Evolutionary conservation across 2,329 filamentous ascomycete genomes (phyloP).

Genomic region (Ilyonectria robusta): DNA sequence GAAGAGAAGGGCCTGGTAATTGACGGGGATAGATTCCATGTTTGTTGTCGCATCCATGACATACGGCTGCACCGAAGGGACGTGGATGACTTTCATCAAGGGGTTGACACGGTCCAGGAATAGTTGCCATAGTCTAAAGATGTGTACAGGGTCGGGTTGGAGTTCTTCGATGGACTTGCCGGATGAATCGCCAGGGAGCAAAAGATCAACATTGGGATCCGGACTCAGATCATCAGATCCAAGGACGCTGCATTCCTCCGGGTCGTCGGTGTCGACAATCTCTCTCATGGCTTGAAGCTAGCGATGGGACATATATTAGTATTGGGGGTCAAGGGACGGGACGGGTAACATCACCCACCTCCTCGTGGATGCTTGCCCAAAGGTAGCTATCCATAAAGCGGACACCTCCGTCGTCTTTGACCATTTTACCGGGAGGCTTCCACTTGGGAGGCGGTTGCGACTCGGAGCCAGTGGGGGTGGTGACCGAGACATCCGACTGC

Average conservation of each 20-base stretch:
- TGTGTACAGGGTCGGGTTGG: constrained; percentile 76
- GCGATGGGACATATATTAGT: constrained; percentile 29
- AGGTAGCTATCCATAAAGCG: constrained; percentile 72
- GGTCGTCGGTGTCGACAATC: constrained; percentile 66
- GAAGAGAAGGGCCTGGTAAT: constrained; percentile 74
- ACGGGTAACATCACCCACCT: constrained; percentile 59
- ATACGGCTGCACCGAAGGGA: constrained; percentile 76
- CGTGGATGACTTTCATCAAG: constrained; percentile 79
- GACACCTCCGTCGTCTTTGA: constrained; percentile 68
- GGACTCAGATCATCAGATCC: constrained; percentile 66
- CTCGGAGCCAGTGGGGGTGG: constrained; percentile 51
- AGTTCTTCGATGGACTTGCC: constrained; percentile 62
- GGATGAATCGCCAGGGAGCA: constrained; percentile 60
- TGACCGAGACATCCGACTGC: constrained; percentile 45
- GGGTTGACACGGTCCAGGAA: constrained; percentile 84
- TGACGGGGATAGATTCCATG: constrained; percentile 67
- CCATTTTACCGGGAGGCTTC: constrained; percentile 66
- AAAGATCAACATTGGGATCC: constrained; percentile 66
- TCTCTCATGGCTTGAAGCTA: constrained; percentile 72
- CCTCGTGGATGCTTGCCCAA: constrained; percentile 68
- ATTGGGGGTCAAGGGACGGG: constrained; percentile 61
- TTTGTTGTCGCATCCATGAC: constrained; percentile 74
- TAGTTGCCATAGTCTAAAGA: constrained; percentile 81
- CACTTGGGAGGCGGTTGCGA: constrained; percentile 49
- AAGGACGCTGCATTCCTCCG: constrained; percentile 63